phyloP scores from a whole-genome alignment of 1,139 yeast genomes.

The Debaryomycetaceae sp. region DNA sequence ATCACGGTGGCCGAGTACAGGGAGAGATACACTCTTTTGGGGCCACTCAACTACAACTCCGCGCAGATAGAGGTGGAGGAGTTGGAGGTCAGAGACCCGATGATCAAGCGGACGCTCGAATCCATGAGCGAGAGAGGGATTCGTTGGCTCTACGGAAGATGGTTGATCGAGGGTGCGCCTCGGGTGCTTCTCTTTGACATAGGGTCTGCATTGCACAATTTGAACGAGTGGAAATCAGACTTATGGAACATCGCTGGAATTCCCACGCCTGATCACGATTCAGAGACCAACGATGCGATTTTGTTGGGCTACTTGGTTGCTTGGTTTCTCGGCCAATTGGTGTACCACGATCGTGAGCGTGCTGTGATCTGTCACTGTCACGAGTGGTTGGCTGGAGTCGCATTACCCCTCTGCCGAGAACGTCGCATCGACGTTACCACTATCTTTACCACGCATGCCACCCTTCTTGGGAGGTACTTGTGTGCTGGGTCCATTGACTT shows the following conservation, averaged over 20 bases:
- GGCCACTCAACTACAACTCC: slow-evolving; percentile 76
- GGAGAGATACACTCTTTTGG: slow-evolving; percentile 81
- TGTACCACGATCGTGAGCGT: slow-evolving; percentile 72
- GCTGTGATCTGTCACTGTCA: slow-evolving; percentile 95
- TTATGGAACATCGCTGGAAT: slow-evolving; percentile 89
- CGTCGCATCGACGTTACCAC: slow-evolving; percentile 92
- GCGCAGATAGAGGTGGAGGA: slow-evolving; percentile 95
- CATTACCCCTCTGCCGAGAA: slow-evolving; percentile 86
- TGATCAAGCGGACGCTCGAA: slow-evolving; percentile 58
- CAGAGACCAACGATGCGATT: slow-evolving; percentile 88
- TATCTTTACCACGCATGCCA: slow-evolving; percentile 96
- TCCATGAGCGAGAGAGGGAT: slow-evolving; percentile 81
- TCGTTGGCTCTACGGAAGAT: slow-evolving; percentile 82
- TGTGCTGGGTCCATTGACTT: slow-evolving; percentile 97
- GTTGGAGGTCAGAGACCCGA: slow-evolving; percentile 63
- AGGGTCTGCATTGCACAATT: slow-evolving; percentile 62
- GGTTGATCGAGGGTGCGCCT: slow-evolving; percentile 98
- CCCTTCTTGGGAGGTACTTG: slow-evolving; percentile 86
- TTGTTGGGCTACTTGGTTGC: slow-evolving; percentile 90
- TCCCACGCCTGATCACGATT: slow-evolving; percentile 87
- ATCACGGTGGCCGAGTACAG: slow-evolving; percentile 92
- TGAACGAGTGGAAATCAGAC: slow-evolving; percentile 93
- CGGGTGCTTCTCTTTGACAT: slow-evolving; percentile 85
- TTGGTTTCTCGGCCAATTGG: slow-evolving; percentile 95
- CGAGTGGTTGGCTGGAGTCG: slow-evolving; percentile 98